phyloP scores from a whole-genome alignment of 495 filamentous ascomycete genomes.

The Terfezia claveryi region DNA sequence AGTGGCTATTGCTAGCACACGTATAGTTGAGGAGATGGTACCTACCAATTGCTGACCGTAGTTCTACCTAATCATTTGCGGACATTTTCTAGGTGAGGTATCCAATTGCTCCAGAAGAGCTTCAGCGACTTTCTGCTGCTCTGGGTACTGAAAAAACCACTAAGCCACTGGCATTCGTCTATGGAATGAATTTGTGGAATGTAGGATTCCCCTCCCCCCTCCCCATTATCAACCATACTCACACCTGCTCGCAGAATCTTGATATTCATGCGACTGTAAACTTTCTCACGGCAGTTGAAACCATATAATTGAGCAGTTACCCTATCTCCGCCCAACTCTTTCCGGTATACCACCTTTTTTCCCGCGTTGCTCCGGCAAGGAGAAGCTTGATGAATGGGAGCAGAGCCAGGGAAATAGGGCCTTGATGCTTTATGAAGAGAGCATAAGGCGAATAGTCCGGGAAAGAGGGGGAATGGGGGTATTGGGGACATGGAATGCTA shows the following conservation, averaged over 20 bases:
- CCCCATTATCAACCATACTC: conserved; percentile 19
- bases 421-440: conserved; percentile 28
- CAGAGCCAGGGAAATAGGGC: conserved; percentile 31
- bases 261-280: conserved; percentile 24
- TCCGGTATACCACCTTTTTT: conserved; percentile 9
- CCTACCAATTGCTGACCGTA: conserved; percentile 1
- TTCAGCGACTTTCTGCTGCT: conserved; percentile 22
- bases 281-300: conserved; percentile 17
- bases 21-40: conserved; percentile 29
- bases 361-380: conserved; percentile 27
- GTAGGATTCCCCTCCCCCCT: background rate
- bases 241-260: conserved; percentile 15
- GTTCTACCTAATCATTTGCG: too few relatives aligned
- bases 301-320: background rate
- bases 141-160: conserved; percentile 20
- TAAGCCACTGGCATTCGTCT: conserved; percentile 27
- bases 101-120: conserved; percentile 26
- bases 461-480: conserved; percentile 25
- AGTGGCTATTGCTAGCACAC: too few relatives aligned
- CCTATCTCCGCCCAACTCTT: conserved; percentile 4
- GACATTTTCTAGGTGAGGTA: conserved; percentile 8
- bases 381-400: conserved; percentile 31
- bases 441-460: conserved; percentile 21
- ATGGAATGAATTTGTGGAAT: conserved; percentile 32
- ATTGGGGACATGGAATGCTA: conserved; percentile 34